Evolutionary conservation across 352 stramenopile species (phyloP), one percentile per base, ranked within the genome.

Genomic region (Pythium diclinum): DNA sequence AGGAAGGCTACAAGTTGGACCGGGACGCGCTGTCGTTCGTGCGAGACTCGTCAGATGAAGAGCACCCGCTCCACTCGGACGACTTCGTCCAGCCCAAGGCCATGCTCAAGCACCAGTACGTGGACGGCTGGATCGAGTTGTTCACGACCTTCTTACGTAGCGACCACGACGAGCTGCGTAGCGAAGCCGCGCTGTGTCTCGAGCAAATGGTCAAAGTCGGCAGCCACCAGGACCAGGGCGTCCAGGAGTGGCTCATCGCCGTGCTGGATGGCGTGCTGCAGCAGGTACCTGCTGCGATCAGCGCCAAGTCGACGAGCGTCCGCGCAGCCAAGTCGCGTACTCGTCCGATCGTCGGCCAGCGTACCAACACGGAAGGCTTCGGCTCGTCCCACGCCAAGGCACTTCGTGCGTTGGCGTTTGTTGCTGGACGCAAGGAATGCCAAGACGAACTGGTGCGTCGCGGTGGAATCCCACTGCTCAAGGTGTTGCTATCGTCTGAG

Each of bases 101-200:
- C 13, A 68, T 85, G 19, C 49, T 76, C 9, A 75, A 65, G 4
- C 71, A 78, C 34, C 75, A 78, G 32, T 87, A 88, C 64, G 77
- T 91, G 3, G 79, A 88, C 55, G 83, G 83, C 4, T 92, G 83
- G 83, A 90, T 92, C 53, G 83, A 90, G 51, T 49, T 92, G n/a
- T 89, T 89, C 58, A 89, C 81, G 9, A 70, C 80, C 11, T 87
- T 88, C 33, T 44, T 90, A 7, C 75, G 76, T 19, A 83, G 73
- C 32, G 70, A 77, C n/a, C 61, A 89, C 52, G 55, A 76, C 21
- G 64, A 67, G 0, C 75, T 92, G 11, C 75, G 78, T 4, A 66
- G 69, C 16, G 65, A 89, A 57, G 83, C 83, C 8, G 76, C 76
- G 1, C 60, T 72, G n/a, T 92, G 83, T 49, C 73, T 92, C 7